phyloP scores from a whole-genome alignment of 306 rosid species.

The Sechiopsis laciniata region DNA sequence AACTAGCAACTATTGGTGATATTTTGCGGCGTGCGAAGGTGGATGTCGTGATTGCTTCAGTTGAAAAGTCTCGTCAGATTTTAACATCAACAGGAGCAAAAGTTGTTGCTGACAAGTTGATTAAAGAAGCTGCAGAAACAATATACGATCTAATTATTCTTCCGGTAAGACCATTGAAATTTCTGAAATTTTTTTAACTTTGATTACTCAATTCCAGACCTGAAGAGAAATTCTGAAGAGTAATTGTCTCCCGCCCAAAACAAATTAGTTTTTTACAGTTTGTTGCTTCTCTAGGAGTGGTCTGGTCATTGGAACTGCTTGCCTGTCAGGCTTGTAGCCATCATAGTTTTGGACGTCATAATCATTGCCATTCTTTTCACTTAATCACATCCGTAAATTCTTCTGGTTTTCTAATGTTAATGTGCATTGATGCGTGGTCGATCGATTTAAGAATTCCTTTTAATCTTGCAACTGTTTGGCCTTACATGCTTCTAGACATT shows the following conservation, averaged over 20 bases:
- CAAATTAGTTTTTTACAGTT: conserved; percentile 3
- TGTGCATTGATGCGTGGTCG: background rate
- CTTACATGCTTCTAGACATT: conserved; percentile 13
- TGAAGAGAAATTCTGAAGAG: background rate
- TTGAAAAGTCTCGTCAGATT: conserved; percentile 58
- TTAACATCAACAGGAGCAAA: conserved; percentile 63
- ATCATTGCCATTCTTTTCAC: background rate
- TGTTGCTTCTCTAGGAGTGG: background rate
- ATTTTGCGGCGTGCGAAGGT: conserved; percentile 86
- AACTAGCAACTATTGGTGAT: conserved; percentile 72
- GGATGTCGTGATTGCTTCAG: conserved; percentile 74
- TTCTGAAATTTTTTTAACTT: conserved; percentile 15
- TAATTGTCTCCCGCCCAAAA: background rate
- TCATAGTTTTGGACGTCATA: background rate
- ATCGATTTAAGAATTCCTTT: background rate
- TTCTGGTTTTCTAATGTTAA: background rate
- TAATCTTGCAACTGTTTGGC: background rate
- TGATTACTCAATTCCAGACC: background rate
- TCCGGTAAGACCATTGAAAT: conserved; percentile 49
- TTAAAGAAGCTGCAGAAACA: conserved; percentile 60
- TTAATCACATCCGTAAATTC: background rate
- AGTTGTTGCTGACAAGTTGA: conserved; percentile 68
- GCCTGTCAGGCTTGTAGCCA: background rate
- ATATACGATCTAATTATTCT: conserved; percentile 74
- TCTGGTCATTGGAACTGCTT: background rate